Percentiles rank a stretch among this genome's conserved stretches.
phyloP scores from a whole-genome alignment of 2,329 filamentous ascomycete species.

The Trichophyton equinum region DNA sequence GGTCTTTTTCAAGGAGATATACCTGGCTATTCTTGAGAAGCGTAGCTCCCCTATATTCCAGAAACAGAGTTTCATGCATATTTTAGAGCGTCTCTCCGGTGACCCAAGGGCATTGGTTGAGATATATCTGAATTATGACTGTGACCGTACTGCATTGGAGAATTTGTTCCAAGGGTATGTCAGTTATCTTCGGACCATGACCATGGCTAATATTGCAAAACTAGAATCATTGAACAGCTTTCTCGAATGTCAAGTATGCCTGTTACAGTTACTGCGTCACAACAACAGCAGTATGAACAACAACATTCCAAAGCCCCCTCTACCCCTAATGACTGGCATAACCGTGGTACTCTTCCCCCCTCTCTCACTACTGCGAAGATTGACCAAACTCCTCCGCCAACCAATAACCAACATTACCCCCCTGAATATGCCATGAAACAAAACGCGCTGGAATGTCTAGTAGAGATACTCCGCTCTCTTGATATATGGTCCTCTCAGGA shows the following conservation, averaged over 20 bases:
- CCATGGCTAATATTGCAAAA: slow-evolving; percentile 5
- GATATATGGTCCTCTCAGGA: slow-evolving; percentile 82
- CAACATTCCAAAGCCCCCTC: slow-evolving; percentile 48
- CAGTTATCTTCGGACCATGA: neutral
- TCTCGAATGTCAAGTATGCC: slow-evolving; percentile 74
- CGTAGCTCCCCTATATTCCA: slow-evolving; percentile 76
- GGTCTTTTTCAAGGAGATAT: slow-evolving; percentile 95
- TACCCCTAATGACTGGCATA: slow-evolving; percentile 65
- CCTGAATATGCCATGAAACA: slow-evolving; percentile 87
- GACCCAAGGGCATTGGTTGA: slow-evolving; percentile 87
- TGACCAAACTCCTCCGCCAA: slow-evolving; percentile 34
- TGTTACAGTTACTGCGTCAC: slow-evolving; percentile 58
- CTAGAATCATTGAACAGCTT: slow-evolving; percentile 76
- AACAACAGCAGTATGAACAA: slow-evolving; percentile 82
- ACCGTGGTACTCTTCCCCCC: slow-evolving; percentile 72
- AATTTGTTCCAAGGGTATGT: slow-evolving; percentile 75
- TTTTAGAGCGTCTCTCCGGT: slow-evolving; percentile 69
- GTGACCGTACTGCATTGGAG: slow-evolving; percentile 79
- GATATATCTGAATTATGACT: slow-evolving; percentile 96
- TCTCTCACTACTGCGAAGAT: slow-evolving; percentile 72
- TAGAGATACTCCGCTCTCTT: slow-evolving; percentile 77
- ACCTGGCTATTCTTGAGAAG: slow-evolving; percentile 80
- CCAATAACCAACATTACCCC: slow-evolving; percentile 53
- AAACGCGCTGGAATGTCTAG: slow-evolving; percentile 72
- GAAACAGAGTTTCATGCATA: slow-evolving; percentile 79